Base-by-base conservation (phyloP, 371 early-diverging fungal species). In the Choanephora cucurbitarum region DNA sequence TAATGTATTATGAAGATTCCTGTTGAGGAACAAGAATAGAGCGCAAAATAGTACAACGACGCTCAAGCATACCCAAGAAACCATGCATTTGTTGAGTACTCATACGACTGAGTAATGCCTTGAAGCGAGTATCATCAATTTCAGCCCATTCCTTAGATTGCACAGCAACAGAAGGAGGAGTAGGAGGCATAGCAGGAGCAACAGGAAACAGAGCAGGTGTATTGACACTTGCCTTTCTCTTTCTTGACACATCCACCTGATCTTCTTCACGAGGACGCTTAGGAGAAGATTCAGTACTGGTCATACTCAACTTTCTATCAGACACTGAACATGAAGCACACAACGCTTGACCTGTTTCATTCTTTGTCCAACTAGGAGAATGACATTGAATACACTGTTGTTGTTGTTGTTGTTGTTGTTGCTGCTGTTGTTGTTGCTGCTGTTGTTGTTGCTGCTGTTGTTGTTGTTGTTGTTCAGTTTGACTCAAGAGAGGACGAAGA, bases 281-380 rank as follows among this genome's bases (percentile, higher is more conserved):
- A 5, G 19, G 19, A 19, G 28, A 28, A 14, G 37, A 37, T 10
- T 40, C 28, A 48, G 9, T 22, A 39, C n/a, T 44, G 15, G 52
- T 28, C 44, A 24, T 22, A 34, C 15, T 34, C 32, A 17, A 18
- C 8, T 34, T 17, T 23, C 34, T 28, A 28, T 34, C 34, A n/a
- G n/a, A n/a, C n/a, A n/a, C 22, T 49, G 43, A 33, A 57, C 95
- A 94, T 1, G 93, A 88, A 62, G 94, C 93, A 72, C 97, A 95
- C 15, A 94, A 81, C 14, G 85, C 77, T 60, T 89, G 83, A 17
- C 91, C 91, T 40, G 84, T 79, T 18, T 84, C 82, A 58, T 88
- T 86, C 58, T 91, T 85, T 9, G 91, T 81, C 95, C 93, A 94
- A 32, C 91, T 79, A 5, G 93, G 92, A 3, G 93, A 92, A 5